A percentile compares a stretch with the other conserved stretches of the same genome.
Evolutionary conservation across 2,329 filamentous ascomycete species (phyloP).

Genomic region (Emmonsia crescens): DNA sequence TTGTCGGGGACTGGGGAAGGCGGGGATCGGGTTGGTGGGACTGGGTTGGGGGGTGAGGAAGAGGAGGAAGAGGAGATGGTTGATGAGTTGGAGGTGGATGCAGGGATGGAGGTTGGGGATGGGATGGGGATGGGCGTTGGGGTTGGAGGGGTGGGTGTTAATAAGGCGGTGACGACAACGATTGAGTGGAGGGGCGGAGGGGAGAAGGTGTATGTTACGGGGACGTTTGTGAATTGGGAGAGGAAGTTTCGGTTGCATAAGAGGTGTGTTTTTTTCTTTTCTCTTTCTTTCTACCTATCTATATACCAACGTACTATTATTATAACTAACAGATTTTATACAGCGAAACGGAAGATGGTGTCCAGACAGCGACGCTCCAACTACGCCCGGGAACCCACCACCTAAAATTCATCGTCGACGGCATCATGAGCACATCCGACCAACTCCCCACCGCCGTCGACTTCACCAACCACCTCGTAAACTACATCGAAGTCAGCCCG

Average conservation of each 20-base stretch:
- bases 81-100: neutral
- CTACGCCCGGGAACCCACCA: conserved; percentile 92
- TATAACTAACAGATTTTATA: conserved; percentile 1
- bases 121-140: conserved; percentile 38
- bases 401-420: conserved; percentile 90
- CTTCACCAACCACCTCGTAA: conserved; percentile 94
- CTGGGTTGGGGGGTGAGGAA: conserved; percentile 40
- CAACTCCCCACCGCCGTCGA: conserved; percentile 89
- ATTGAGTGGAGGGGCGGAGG: conserved; percentile 78
- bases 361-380: conserved; percentile 66
- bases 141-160: conserved; percentile 52
- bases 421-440: conserved; percentile 80
- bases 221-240: conserved; percentile 96
- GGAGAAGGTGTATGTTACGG: conserved; percentile 90
- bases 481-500: conserved; percentile 81
- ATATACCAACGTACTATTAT: neutral
- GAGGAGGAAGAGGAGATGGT: conserved; percentile 62
- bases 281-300: neutral
- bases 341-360: conserved; percentile 39
- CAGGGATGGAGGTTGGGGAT: conserved; percentile 26
- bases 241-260: conserved; percentile 79
- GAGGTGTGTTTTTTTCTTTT: conserved; percentile 52
- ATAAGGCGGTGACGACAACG: conserved; percentile 68
- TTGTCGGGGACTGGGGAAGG: conserved; percentile 8
- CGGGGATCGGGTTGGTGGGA: conserved; percentile 32